A percentile compares a stretch with the other conserved stretches of the same genome.
Evolutionary conservation across 1,284 basidiomycete species (phyloP).

Genomic region (Ustilago sp.): DNA sequence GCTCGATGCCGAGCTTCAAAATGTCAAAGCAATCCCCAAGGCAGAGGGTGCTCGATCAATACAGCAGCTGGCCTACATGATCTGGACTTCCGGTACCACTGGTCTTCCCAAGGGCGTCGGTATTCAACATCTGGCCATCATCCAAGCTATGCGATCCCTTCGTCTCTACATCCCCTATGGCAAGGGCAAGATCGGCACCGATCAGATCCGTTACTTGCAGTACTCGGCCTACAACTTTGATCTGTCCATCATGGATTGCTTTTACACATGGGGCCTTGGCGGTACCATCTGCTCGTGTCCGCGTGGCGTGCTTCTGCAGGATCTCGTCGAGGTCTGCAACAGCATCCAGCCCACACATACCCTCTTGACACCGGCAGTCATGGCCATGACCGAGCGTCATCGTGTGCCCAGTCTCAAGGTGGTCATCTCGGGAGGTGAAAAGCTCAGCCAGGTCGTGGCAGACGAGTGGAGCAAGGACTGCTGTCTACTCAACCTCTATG

Average conservation of each 20-base stretch:
- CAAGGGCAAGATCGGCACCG: slow-evolving; percentile 45
- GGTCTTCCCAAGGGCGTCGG: slow-evolving; percentile 70
- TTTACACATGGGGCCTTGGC: slow-evolving; percentile 66
- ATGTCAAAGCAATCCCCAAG: not conserved
- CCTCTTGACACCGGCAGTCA: slow-evolving; percentile 69
- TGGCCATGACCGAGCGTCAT: slow-evolving; percentile 68
- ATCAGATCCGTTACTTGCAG: slow-evolving; percentile 66
- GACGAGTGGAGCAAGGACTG: slow-evolving; percentile 69
- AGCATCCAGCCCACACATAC: slow-evolving; percentile 65
- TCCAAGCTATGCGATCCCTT: slow-evolving; percentile 67
- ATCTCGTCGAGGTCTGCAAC: slow-evolving; percentile 59
- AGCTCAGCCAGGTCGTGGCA: slow-evolving; percentile 69
- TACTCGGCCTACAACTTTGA: slow-evolving; percentile 70
- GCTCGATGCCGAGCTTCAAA: slow-evolving; percentile 41
- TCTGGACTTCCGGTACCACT: slow-evolving; percentile 71
- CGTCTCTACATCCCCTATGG: slow-evolving; percentile 64
- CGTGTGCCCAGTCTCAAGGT: slow-evolving; percentile 65
- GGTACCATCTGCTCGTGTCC: slow-evolving; percentile 67
- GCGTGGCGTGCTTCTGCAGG: slow-evolving; percentile 56
- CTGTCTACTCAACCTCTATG: slow-evolving; percentile 68
- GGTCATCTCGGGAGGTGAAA: slow-evolving; percentile 70
- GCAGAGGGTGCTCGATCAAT: slow-evolving; percentile 25
- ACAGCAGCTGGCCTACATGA: slow-evolving; percentile 66
- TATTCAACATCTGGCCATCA: slow-evolving; percentile 66
- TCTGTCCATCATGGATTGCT: slow-evolving; percentile 68